Percentiles rank a stretch among this genome's conserved stretches.
These are phyloP conservation scores for Pseudohalonectria lignicola DNA, from an alignment of 2,329 filamentous ascomycete species.

Conservation along the genomic window DNA sequence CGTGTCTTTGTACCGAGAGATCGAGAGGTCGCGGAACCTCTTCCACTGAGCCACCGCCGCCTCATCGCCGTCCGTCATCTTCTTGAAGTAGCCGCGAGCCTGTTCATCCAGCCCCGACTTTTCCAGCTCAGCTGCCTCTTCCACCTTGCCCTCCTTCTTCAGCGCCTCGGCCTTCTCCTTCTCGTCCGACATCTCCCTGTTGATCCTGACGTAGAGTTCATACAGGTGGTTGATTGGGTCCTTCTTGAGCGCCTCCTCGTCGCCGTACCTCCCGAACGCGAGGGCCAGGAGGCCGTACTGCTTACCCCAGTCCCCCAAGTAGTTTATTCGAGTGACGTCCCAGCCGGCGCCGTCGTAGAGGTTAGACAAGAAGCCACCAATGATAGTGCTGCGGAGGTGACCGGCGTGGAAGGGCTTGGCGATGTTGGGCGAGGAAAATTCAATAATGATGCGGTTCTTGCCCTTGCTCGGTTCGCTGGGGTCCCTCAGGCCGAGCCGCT, in stretches of 20 bases:
- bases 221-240: slow-evolving; percentile 78
- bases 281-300: slow-evolving; percentile 64
- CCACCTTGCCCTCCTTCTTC: slow-evolving; percentile 41
- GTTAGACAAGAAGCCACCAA: slow-evolving; percentile 66
- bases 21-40: slow-evolving; percentile 56
- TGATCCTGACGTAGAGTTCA: slow-evolving; percentile 73
- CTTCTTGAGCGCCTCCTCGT: slow-evolving; percentile 55
- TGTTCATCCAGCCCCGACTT: slow-evolving; percentile 58
- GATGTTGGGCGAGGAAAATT: slow-evolving; percentile 80
- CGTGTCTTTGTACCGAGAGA: slow-evolving; percentile 54
- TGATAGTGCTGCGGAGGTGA: slow-evolving; percentile 68
- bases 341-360: slow-evolving; percentile 61
- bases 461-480: slow-evolving; percentile 37
- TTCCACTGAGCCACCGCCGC: slow-evolving; percentile 51
- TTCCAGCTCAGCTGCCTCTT: slow-evolving; percentile 36
- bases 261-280: slow-evolving; percentile 65
- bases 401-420: slow-evolving; percentile 77
- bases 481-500: slow-evolving; percentile 47
- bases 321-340: slow-evolving; percentile 67
- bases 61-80: slow-evolving; percentile 57
- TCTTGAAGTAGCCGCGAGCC: slow-evolving; percentile 61
- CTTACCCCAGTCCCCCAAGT: slow-evolving; percentile 74
- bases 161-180: slow-evolving; percentile 52
- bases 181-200: slow-evolving; percentile 53
- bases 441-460: slow-evolving; percentile 60